Evolutionary conservation across 176 grass and related monocot genomes (phyloP).

Genomic region (Leersia perrieri): DNA sequence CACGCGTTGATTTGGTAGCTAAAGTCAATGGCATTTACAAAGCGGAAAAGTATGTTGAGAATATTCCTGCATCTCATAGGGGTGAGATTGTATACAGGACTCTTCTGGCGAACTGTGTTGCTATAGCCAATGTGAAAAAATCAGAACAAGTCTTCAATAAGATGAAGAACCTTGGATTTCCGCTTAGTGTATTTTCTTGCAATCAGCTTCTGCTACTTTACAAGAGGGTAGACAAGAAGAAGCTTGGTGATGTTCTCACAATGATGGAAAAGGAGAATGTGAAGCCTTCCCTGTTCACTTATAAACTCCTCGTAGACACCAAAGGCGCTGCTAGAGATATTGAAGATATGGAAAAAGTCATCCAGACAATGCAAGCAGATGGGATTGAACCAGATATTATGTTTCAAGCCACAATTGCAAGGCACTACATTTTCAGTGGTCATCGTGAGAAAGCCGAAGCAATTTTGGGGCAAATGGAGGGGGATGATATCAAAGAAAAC

Average conservation of each 20-base stretch:
- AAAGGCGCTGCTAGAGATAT: conserved; percentile 55
- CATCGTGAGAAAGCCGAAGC: conserved; percentile 61
- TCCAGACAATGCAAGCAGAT: conserved; percentile 54
- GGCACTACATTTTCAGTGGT: conserved; percentile 57
- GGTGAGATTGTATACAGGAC: conserved; percentile 66
- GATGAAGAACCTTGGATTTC: conserved; percentile 61
- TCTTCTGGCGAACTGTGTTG: conserved; percentile 65
- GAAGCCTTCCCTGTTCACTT: conserved; percentile 66
- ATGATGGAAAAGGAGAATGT: conserved; percentile 77
- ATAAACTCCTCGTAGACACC: conserved; percentile 62
- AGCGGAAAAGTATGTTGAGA: conserved; percentile 60
- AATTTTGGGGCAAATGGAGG: conserved; percentile 55
- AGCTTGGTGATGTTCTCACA: conserved; percentile 63
- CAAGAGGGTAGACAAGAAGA: conserved; percentile 65
- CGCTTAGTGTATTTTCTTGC: conserved; percentile 42
- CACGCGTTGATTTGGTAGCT: conserved; percentile 53
- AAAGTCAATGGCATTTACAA: conserved; percentile 56
- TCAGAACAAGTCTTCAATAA: conserved; percentile 66
- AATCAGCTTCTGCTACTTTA: conserved; percentile 83
- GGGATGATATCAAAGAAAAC: conserved; percentile 56
- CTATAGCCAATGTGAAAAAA: conserved; percentile 48
- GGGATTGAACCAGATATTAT: conserved; percentile 52
- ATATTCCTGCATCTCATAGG: conserved; percentile 57
- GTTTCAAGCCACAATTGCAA: conserved; percentile 51
- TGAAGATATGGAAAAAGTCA: conserved; percentile 57